Percentiles rank a stretch among this genome's conserved stretches.
phyloP scores from a whole-genome alignment of 352 stramenopile species.

The Globisporangium splendens region DNA sequence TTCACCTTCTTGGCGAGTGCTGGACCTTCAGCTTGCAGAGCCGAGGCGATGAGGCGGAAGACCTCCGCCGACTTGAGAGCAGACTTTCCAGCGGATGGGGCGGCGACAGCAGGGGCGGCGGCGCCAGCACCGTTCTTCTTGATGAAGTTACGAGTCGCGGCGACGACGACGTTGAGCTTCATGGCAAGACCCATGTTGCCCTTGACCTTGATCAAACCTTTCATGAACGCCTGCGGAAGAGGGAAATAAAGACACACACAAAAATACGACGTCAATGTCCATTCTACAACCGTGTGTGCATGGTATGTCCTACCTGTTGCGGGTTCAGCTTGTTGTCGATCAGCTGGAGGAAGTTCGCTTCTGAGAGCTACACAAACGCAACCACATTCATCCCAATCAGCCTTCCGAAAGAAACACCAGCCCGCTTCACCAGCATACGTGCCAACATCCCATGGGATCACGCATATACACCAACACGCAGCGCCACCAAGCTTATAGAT shows the following conservation, averaged over 20 bases:
- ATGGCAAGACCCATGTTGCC: constrained; percentile 93
- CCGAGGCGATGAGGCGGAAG: constrained; percentile 63
- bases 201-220: constrained; percentile 94
- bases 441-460: not conserved
- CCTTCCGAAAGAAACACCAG: no score
- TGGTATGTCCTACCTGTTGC: constrained; percentile 73
- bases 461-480: not conserved
- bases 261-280: no score
- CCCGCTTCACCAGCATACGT: not conserved
- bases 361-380: constrained; percentile 36
- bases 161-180: constrained; percentile 91
- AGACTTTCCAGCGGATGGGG: constrained; percentile 17
- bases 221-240: constrained; percentile 82
- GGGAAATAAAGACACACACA: not conserved
- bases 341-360: constrained; percentile 73
- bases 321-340: constrained; percentile 90
- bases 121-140: constrained; percentile 48
- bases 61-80: constrained; percentile 63
- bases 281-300: no score
- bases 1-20: constrained; percentile 76
- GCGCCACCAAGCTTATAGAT: no score
- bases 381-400: constrained; percentile 1
- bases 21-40: constrained; percentile 49
- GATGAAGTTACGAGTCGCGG: constrained; percentile 74
- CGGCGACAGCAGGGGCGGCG: constrained; percentile 18